Conservation (phyloP, 129 eudicot species). For the Glebionis coronaria region DNA sequence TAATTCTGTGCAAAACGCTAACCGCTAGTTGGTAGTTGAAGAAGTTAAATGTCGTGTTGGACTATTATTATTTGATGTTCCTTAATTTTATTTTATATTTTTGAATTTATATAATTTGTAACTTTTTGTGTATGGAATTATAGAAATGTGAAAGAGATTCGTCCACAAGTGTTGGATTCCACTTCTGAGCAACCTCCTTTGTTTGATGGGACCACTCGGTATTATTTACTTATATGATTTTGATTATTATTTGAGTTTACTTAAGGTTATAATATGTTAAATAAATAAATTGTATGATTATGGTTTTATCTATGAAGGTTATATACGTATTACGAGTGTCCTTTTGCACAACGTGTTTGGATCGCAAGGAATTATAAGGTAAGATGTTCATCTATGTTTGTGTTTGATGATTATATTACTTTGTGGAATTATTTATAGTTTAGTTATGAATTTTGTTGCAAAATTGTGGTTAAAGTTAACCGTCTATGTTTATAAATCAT, state of each 20-base stretch:
- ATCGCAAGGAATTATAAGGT: slow-evolving; percentile 83
- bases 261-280: background rate
- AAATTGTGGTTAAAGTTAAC: too few relatives aligned
- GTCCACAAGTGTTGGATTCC: slow-evolving; percentile 55
- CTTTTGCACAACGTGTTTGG: slow-evolving; percentile 81
- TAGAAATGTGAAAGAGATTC: slow-evolving; percentile 40
- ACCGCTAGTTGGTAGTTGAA: too few relatives aligned
- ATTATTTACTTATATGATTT: background rate
- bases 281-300: background rate
- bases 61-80: too few relatives aligned
- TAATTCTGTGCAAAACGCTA: too few relatives aligned
- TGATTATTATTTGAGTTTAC: background rate
- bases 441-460: too few relatives aligned
- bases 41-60: too few relatives aligned
- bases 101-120: too few relatives aligned
- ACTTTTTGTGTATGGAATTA: background rate
- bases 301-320: slow-evolving; percentile 38
- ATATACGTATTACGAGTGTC: slow-evolving; percentile 55
- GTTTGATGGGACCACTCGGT: slow-evolving; percentile 79
- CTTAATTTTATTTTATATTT: too few relatives aligned
- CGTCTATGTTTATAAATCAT: too few relatives aligned
- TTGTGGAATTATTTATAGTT: too few relatives aligned
- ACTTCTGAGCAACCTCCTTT: slow-evolving; percentile 68
- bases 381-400: background rate
- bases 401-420: background rate